These are phyloP conservation scores for Penicillium tannophilum DNA, from an alignment of 495 filamentous ascomycete species.

Conservation along the genomic window DNA sequence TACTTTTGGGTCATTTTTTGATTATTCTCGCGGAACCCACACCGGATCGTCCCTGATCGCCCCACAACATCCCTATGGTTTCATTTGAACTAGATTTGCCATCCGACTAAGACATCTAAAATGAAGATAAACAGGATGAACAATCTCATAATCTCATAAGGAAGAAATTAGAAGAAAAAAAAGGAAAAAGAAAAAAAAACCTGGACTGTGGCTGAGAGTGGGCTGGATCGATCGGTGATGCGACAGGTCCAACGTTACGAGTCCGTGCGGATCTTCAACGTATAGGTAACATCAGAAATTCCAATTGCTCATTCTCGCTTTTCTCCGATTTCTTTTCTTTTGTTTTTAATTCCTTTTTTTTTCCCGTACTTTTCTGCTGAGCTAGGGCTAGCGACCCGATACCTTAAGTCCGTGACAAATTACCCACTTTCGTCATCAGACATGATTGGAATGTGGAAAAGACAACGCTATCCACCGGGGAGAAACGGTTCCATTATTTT, in stretches of 20 bases:
- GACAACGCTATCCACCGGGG: background rate
- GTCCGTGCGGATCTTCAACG: constrained; percentile 13
- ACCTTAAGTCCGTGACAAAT: constrained; percentile 17
- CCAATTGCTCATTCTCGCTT: constrained; percentile 21
- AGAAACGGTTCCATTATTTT: background rate
- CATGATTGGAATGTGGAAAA: constrained; percentile 24
- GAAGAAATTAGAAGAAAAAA: background rate
- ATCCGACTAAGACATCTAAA: background rate
- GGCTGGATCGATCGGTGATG: constrained; percentile 16
- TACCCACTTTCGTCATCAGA: constrained; percentile 15
- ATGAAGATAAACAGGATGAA: background rate
- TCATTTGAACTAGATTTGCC: constrained; percentile 1
- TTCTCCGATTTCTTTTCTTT: constrained; percentile 3
- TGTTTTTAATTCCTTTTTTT: background rate
- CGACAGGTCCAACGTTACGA: constrained; percentile 22
- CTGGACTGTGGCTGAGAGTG: constrained; percentile 1
- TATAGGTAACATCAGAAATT: constrained; percentile 21
- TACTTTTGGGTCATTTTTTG: constrained; percentile 3
- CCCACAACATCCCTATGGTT: constrained; percentile 1
- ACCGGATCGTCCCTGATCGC: constrained; percentile 4
- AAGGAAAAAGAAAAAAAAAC: background rate
- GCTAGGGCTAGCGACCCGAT: constrained; percentile 1
- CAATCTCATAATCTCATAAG: background rate
- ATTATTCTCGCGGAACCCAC: background rate
- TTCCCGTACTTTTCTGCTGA: constrained; percentile 3